Percentiles rank a stretch among this genome's conserved stretches.
These are phyloP conservation scores for Exobasidium cylindrosporum DNA, from an alignment of 1,284 basidiomycete species.

Conservation along the genomic window DNA sequence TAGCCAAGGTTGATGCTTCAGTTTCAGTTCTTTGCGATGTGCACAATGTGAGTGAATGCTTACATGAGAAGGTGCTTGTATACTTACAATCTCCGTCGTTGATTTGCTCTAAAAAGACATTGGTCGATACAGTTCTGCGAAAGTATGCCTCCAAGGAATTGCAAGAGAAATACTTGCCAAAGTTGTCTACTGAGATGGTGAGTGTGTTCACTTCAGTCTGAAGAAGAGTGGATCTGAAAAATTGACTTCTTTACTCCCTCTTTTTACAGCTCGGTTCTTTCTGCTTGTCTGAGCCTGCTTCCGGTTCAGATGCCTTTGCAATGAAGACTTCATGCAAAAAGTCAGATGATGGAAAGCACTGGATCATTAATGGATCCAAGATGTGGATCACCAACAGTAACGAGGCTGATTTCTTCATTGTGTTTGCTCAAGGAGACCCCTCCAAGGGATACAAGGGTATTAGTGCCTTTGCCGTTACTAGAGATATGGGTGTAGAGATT, in stretches of 20 bases:
- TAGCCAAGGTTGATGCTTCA: slow-evolving; percentile 91
- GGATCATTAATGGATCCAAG: slow-evolving; percentile 89
- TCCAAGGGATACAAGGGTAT: slow-evolving; percentile 98
- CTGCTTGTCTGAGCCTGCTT: slow-evolving; percentile 86
- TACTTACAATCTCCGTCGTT: background rate
- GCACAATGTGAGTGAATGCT: slow-evolving; percentile 65
- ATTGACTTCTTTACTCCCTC: slow-evolving; percentile 13
- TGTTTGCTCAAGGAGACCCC: slow-evolving; percentile 93
- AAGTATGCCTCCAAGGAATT: slow-evolving; percentile 81
- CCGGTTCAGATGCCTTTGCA: slow-evolving; percentile 95
- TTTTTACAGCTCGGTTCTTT: slow-evolving; percentile 79
- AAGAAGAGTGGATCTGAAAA: no score
- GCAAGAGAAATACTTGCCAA: slow-evolving; percentile 83
- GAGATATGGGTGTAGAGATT: slow-evolving; percentile 93
- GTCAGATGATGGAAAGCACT: slow-evolving; percentile 66
- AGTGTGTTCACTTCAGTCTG: slow-evolving; percentile 31
- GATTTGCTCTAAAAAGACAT: slow-evolving; percentile 20
- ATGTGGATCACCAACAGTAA: slow-evolving; percentile 99
- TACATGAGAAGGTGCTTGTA: background rate
- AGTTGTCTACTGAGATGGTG: slow-evolving; percentile 74
- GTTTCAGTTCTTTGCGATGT: slow-evolving; percentile 97
- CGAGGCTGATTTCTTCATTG: slow-evolving; percentile 80
- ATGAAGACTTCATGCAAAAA: slow-evolving; percentile 89
- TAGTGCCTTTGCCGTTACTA: slow-evolving; percentile 92
- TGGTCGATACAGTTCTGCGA: slow-evolving; percentile 84